Evolutionary conservation across 1,139 yeast species (phyloP).

Genomic region (Citeromyces hawaiiensis): DNA sequence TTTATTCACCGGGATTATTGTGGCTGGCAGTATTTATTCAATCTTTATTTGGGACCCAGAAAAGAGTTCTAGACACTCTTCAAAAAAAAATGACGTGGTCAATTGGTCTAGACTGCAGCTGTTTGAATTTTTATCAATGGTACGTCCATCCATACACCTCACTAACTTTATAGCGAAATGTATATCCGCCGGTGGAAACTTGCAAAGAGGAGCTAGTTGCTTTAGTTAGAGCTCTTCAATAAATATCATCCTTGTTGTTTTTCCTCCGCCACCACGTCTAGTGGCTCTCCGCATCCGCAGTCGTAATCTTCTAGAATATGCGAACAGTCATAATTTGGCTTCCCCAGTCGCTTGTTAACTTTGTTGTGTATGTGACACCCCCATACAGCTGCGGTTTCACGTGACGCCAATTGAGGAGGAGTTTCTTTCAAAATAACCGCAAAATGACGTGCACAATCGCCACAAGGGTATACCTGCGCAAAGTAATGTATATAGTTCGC

Average conservation of each 20-base stretch:
- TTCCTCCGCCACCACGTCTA: neutral
- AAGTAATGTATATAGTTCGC: constrained; percentile 36
- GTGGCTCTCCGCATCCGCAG: constrained; percentile 70
- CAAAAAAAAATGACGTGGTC: constrained; percentile 2
- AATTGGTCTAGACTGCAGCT: constrained; percentile 5
- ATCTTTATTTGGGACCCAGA: constrained; percentile 4
- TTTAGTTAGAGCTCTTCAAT: neutral
- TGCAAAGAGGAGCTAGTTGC: constrained; percentile 2
- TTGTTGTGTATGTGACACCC: constrained; percentile 90
- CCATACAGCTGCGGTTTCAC: constrained; percentile 86
- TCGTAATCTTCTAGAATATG: constrained; percentile 80
- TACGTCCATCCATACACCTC: constrained; percentile 2
- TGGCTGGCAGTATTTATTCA: constrained; percentile 4
- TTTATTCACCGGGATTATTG: constrained; percentile 5
- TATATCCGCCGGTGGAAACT: constrained; percentile 4
- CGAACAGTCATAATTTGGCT: constrained; percentile 71
- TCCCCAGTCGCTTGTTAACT: constrained; percentile 63
- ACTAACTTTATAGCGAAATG: constrained; percentile 3
- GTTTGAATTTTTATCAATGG: constrained; percentile 6
- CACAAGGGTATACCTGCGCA: constrained; percentile 81
- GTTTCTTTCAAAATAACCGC: constrained; percentile 46
- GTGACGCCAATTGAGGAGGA: constrained; percentile 76
- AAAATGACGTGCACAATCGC: constrained; percentile 93
- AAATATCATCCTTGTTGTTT: neutral
- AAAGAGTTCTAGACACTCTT: neutral